Base-by-base conservation (phyloP, 805 yeast species). In the Candida arabinofermentans region DNA sequence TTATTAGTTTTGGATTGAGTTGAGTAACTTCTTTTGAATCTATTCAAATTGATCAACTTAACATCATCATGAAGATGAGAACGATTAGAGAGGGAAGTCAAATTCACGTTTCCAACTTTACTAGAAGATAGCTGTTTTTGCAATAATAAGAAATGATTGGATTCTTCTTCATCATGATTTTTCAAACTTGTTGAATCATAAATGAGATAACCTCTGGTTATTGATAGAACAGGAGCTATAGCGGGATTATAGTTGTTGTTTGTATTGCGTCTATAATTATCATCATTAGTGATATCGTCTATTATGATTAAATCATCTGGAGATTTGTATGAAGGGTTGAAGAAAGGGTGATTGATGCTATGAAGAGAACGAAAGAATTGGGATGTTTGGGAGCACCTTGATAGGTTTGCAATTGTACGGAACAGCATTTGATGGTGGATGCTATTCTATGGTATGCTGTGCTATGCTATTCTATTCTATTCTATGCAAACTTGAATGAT, bases 281-380 rank as follows among this genome's bases (percentile, higher is more conserved):
- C 42, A 21, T 55, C 53, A 32, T 48, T 50, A 4, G 61, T 48
- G 5, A 60, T 52, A 17, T 61, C 64, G 24, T 63, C 67, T 4
- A 56, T 44, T 3, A 47, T 42, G 4, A 50, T 41, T 14, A 65
- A 27, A 16, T 60, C 66, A 24, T 53, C 52, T 24, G 61, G 61
- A 10, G 52, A 48, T 14, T 52, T 46, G 44, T 65, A 65, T 8
- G 64, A 58, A 4, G 70, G 70, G 18, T 59, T 55, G 51, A 65
- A 65, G 46, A 65, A 64, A 13, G 65, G 62, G 29, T 59, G 65
- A 3, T 48, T 35, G 10, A 6, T 29, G 13, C 19, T 29, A 16
- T 29, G 32, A 17, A 29, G 16, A 23, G 16, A 2, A 9, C 29
- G 18, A 17, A 21, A 39, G 8, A 13, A 32, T 26, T 23, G 16